Evolutionary conservation across 345 rosid genomes (phyloP).

Genomic region (Camelina hispida): DNA sequence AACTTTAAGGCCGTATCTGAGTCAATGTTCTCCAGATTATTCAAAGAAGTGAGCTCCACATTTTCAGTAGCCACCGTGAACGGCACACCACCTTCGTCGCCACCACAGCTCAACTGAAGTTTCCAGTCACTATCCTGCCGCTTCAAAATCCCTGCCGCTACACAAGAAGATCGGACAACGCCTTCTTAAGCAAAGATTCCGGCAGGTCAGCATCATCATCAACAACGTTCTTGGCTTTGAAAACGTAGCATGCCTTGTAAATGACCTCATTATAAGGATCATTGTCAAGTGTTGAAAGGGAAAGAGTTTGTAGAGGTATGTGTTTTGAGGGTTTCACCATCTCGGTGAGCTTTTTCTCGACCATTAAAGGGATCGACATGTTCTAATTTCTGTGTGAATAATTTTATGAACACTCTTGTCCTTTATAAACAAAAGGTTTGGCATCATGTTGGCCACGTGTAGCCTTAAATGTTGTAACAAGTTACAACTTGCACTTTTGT

Average conservation of each 20-base stretch:
- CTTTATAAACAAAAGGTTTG: neutral
- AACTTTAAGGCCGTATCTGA: constrained; percentile 36
- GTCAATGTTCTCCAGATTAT: constrained; percentile 50
- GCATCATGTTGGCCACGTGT: neutral
- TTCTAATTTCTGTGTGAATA: neutral
- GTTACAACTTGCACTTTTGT: neutral
- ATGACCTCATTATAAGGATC: constrained; percentile 47
- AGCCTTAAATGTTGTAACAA: neutral
- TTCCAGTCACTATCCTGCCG: constrained; percentile 47
- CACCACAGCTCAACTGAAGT: constrained; percentile 45
- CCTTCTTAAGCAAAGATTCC: constrained; percentile 46
- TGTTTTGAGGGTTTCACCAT: constrained; percentile 53
- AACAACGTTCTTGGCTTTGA: constrained; percentile 36
- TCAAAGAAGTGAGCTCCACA: constrained; percentile 46
- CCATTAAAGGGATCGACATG: constrained; percentile 37
- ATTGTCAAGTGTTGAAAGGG: constrained; percentile 56
- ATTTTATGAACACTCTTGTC: neutral
- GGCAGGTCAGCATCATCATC: constrained; percentile 6
- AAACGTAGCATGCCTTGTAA: constrained; percentile 49
- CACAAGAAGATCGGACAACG: constrained; percentile 54
- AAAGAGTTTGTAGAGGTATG: constrained; percentile 47
- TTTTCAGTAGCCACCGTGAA: constrained; percentile 52
- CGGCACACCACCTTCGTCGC: constrained; percentile 45
- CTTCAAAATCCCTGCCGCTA: constrained; percentile 59
- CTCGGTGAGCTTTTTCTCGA: constrained; percentile 30